phyloP scores from a whole-genome alignment of 2,329 filamentous ascomycete species.

The Aureobasidium sp. region DNA sequence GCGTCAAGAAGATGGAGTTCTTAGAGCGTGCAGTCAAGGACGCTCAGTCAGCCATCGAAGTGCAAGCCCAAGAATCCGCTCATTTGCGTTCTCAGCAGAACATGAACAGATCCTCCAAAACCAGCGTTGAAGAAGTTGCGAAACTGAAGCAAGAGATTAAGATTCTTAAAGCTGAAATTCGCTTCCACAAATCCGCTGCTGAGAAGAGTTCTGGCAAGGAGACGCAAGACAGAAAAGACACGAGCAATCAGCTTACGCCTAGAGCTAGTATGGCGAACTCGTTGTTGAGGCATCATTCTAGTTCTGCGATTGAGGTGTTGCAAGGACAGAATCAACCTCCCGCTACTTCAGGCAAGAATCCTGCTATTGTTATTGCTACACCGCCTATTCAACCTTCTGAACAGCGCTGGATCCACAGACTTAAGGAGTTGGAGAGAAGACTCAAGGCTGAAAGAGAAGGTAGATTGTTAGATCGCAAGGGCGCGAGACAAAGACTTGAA shows the following conservation, averaged over 20 bases:
- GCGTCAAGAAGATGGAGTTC: conserved; percentile 78
- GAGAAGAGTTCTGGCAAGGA: neutral
- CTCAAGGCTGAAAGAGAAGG: conserved; percentile 87
- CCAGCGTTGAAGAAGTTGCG: conserved; percentile 45
- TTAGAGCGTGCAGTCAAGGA: conserved; percentile 74
- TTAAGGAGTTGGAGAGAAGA: conserved; percentile 81
- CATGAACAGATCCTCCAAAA: conserved; percentile 26
- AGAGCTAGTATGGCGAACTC: conserved; percentile 40
- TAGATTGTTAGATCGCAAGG: conserved; percentile 72
- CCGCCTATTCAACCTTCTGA: conserved; percentile 46
- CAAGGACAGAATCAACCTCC: neutral
- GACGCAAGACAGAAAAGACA: conserved; percentile 10
- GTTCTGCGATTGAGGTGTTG: conserved; percentile 42
- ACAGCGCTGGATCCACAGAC: conserved; percentile 74
- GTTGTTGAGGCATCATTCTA: conserved; percentile 49
- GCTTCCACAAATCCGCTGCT: conserved; percentile 49
- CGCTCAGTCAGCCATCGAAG: conserved; percentile 44
- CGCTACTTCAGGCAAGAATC: neutral
- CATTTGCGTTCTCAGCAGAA: conserved; percentile 17
- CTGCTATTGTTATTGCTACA: conserved; percentile 29
- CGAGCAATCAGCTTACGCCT: conserved; percentile 21
- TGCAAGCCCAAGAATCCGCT: conserved; percentile 38
- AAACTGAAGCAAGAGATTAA: conserved; percentile 56
- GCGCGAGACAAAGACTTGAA: conserved; percentile 71
- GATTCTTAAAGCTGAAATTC: conserved; percentile 52